Conservation (phyloP, 768 basidiomycete genomes). For the Lactarius hatsudake region DNA sequence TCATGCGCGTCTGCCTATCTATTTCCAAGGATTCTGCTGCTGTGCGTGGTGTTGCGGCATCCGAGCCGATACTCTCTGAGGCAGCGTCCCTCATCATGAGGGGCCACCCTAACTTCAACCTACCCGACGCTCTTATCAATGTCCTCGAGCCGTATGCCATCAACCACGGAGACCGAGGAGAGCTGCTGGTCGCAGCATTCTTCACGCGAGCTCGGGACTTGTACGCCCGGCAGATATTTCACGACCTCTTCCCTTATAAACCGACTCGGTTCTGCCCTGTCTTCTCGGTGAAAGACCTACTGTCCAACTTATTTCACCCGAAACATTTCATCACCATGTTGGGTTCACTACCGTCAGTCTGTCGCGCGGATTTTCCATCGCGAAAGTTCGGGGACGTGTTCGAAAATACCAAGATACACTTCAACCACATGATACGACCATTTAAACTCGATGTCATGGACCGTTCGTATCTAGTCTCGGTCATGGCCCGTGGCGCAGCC, state of each 20-base stretch:
- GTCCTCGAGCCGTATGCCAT: not conserved
- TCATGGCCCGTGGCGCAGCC: not conserved
- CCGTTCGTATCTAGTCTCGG: not conserved
- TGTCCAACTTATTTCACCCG: not conserved
- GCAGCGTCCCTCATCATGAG: not conserved
- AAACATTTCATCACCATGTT: not conserved
- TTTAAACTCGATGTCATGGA: not conserved
- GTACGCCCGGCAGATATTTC: not conserved
- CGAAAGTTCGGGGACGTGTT: not conserved
- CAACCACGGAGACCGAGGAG: not conserved
- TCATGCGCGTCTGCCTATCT: too few species aligned
- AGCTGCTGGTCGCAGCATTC: not conserved
- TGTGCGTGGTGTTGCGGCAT: not conserved
- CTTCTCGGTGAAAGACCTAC: not conserved
- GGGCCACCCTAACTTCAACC: not conserved
- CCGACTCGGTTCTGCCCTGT: not conserved
- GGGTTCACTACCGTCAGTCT: not conserved
- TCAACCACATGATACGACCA: not conserved
- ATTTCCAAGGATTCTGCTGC: too few species aligned
- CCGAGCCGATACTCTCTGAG: conserved; percentile 8
- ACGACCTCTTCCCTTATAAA: not conserved
- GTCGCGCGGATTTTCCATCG: not conserved
- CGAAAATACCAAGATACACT: not conserved
- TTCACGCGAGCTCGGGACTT: not conserved
- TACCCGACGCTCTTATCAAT: not conserved